Conservation (phyloP, 2,329 filamentous ascomycete species). For the Fusarium sp. region DNA sequence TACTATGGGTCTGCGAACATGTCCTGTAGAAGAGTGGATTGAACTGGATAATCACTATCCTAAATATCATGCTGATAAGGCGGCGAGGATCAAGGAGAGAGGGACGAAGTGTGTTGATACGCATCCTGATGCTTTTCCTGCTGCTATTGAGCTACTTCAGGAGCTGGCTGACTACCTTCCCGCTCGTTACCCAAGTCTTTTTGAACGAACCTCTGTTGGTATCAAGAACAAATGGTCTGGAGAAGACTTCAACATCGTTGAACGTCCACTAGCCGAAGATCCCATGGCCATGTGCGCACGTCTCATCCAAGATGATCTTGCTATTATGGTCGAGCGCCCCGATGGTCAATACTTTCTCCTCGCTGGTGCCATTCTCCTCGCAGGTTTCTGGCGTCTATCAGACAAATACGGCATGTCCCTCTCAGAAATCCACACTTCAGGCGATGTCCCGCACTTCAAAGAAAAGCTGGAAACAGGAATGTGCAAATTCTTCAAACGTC, state of each 20-base stretch:
- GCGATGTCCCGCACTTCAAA: constrained; percentile 78
- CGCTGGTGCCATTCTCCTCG: constrained; percentile 78
- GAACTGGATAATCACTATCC: constrained; percentile 85
- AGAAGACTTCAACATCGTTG: constrained; percentile 76
- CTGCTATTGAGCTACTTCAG: constrained; percentile 79
- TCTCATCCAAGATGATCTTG: constrained; percentile 83
- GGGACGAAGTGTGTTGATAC: constrained; percentile 76
- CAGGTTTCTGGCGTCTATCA: constrained; percentile 84
- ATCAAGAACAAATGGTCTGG: constrained; percentile 77
- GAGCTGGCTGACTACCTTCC: constrained; percentile 79
- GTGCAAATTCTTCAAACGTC: constrained; percentile 81
- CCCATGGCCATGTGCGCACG: constrained; percentile 81
- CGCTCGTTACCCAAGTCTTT: constrained; percentile 79
- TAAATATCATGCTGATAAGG: constrained; percentile 78
- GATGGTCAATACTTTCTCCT: constrained; percentile 87
- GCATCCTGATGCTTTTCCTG: constrained; percentile 75
- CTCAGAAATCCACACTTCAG: constrained; percentile 82
- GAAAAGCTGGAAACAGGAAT: constrained; percentile 81
- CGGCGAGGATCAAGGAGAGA: constrained; percentile 72
- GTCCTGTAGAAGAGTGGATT: constrained; percentile 81
- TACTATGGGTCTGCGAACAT: constrained; percentile 79
- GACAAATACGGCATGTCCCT: constrained; percentile 86
- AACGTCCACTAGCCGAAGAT: constrained; percentile 75
- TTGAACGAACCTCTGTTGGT: constrained; percentile 69
- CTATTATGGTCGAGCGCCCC: constrained; percentile 80